Evolutionary conservation across 176 grass and related monocot species (phyloP), one percentile per base, ranked within the genome.

Genomic region (Bonia amplexicaulis): DNA sequence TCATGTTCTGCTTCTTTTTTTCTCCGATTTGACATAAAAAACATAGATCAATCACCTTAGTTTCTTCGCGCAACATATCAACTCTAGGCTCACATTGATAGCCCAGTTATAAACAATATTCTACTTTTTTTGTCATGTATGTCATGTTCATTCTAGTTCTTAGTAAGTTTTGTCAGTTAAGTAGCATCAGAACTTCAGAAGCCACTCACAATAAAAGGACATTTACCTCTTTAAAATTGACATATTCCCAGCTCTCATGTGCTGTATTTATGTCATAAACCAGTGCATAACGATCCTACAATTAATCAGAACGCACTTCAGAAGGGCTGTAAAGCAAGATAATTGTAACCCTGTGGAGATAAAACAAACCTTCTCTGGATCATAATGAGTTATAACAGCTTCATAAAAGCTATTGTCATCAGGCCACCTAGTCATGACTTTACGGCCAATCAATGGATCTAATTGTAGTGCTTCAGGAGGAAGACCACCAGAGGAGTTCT

Each of bases 401-500:
- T 94, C 89, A 71, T 97, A 97, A 60, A 97, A 97, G 51, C 71
- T 93, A 78, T 97, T 93, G 85, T 97, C 94, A 73, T 97, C 87
- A 72, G 91, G 94, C 94, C 91, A 97, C 54, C 94, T 88, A 67
- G 76, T 92, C 89, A 87, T 82, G 14, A 97, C 91, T 88, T 90
- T 97, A 69, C 76, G 89, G 6, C 85, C 88, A 81, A 97, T 84
- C 53, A 97, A 86, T 67, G 85, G 74, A 85, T 86, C 82, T 10
- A 79, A 73, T 90, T 74, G 79, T 66, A 41, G 85, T 40, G 41
- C 73, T 87, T 95, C 72, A 85, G 87, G 74, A 79, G 82, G 57
- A 85, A 85, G 85, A 67, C 84, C 87, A 66, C 85, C 93, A 31
- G 89, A 64, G 58, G 79, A 88, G 75, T 78, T 98, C 74, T 89